These are phyloP conservation scores for Populus nigra DNA, from an alignment of 345 rosid genomes.

Conservation along the genomic window DNA sequence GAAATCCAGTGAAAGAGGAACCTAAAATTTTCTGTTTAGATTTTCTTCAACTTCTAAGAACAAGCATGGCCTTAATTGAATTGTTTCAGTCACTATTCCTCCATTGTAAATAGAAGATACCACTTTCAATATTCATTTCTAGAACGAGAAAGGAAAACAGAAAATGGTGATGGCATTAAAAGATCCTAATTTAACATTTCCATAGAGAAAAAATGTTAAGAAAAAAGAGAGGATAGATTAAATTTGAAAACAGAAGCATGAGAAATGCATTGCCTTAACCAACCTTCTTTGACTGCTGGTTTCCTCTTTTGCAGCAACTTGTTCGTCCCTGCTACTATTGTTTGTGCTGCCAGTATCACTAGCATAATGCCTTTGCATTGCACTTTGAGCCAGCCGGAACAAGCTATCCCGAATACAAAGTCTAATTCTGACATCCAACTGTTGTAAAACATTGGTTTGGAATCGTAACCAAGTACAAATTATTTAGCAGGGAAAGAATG, in stretches of 20 bases:
- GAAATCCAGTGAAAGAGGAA: not conserved
- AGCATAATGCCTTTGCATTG: slow-evolving; percentile 63
- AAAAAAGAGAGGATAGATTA: not conserved
- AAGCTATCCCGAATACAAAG: slow-evolving; percentile 89
- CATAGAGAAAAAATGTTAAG: not conserved
- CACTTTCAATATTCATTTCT: not conserved
- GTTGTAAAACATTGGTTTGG: slow-evolving; percentile 31
- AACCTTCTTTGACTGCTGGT: slow-evolving; percentile 46
- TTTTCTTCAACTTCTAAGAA: not conserved
- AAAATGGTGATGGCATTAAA: not conserved
- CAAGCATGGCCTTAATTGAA: not conserved
- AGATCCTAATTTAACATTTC: not conserved
- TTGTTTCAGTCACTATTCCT: not conserved
- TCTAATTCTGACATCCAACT: slow-evolving; percentile 73
- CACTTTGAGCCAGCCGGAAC: slow-evolving; percentile 89
- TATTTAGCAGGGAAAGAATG: slow-evolving; percentile 20
- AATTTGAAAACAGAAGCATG: not conserved
- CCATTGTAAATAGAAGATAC: not conserved
- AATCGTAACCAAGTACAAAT: slow-evolving; percentile 17
- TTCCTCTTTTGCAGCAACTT: slow-evolving; percentile 41
- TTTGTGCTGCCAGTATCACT: slow-evolving; percentile 52
- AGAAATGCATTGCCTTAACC: slow-evolving; percentile 20
- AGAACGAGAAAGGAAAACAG: not conserved
- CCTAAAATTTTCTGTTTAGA: not conserved
- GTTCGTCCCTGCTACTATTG: slow-evolving; percentile 50